Evolutionary conservation across 306 rosid genomes (phyloP).

Genomic region (Carpinus viminea): DNA sequence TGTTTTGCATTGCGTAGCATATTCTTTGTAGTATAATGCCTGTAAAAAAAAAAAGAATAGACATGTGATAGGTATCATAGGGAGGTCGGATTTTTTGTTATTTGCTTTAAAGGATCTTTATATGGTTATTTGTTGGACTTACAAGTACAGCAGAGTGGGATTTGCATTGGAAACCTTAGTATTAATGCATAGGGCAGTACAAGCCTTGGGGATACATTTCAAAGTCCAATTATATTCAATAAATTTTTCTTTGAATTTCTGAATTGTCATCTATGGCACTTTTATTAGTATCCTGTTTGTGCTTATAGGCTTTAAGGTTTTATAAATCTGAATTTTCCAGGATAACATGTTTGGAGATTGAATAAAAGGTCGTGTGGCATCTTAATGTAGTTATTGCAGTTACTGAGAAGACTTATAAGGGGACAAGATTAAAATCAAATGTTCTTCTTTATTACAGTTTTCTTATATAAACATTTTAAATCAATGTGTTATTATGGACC

Average conservation of each 20-base stretch:
- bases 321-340: neutral
- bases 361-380: neutral
- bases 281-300: too few species aligned
- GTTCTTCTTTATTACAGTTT: neutral
- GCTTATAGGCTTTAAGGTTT: neutral
- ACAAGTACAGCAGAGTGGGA: neutral
- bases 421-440: neutral
- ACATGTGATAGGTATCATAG: neutral
- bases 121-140: neutral
- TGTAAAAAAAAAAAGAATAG: too few species aligned
- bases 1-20: too few species aligned
- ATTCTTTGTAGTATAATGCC: too few species aligned
- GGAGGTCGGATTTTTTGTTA: neutral
- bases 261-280: neutral
- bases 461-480: neutral
- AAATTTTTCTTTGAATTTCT: neutral
- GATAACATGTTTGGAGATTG: neutral
- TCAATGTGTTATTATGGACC: neutral
- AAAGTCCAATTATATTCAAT: neutral
- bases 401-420: neutral
- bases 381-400: neutral
- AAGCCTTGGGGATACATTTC: neutral
- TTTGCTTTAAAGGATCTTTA: neutral
- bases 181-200: neutral
- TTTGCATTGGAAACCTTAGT: neutral